phyloP scores from a whole-genome alignment of 495 filamentous ascomycete genomes.

The Aspergillus carlsbadensis region DNA sequence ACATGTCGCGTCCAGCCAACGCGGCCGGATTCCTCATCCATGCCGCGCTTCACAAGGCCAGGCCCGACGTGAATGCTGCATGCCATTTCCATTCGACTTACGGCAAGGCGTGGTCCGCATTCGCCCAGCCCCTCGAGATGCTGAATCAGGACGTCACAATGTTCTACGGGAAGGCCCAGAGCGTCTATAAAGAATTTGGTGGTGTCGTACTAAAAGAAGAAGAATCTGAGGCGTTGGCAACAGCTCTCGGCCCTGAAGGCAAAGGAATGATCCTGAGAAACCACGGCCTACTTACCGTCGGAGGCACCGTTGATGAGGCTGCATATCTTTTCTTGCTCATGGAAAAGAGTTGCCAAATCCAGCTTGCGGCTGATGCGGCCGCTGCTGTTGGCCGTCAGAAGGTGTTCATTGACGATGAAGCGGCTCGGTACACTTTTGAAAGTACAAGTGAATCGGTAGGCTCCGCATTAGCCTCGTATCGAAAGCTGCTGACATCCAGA shows the following conservation, averaged over 20 bases:
- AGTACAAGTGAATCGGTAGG: slow-evolving; percentile 46
- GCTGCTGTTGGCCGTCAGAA: slow-evolving; percentile 36
- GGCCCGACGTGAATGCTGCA: slow-evolving; percentile 35
- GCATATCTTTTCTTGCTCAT: slow-evolving; percentile 52
- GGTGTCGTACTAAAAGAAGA: slow-evolving; percentile 53
- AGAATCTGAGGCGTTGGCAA: slow-evolving; percentile 52
- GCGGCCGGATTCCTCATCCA: slow-evolving; percentile 62
- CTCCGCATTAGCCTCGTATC: background rate
- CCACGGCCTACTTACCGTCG: slow-evolving; percentile 55
- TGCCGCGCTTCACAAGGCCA: slow-evolving; percentile 26
- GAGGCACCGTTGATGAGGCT: slow-evolving; percentile 55
- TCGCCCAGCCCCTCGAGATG: slow-evolving; percentile 32
- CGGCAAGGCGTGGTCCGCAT: slow-evolving; percentile 26
- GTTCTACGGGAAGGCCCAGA: slow-evolving; percentile 48
- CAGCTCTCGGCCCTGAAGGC: slow-evolving; percentile 47
- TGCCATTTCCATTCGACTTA: slow-evolving; percentile 32
- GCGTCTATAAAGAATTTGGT: slow-evolving; percentile 54
- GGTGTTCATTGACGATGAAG: slow-evolving; percentile 46
- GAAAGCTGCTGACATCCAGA: background rate
- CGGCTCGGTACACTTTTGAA: slow-evolving; percentile 52
- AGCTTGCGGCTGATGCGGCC: slow-evolving; percentile 52
- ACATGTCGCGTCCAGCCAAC: slow-evolving; percentile 33
- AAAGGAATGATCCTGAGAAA: slow-evolving; percentile 51
- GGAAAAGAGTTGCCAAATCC: slow-evolving; percentile 52
- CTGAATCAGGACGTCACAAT: slow-evolving; percentile 31